Percentiles rank a stretch among this genome's conserved stretches.
Conservation (phyloP, 192 early-diverging fungal species). For the Backusella luteola region DNA sequence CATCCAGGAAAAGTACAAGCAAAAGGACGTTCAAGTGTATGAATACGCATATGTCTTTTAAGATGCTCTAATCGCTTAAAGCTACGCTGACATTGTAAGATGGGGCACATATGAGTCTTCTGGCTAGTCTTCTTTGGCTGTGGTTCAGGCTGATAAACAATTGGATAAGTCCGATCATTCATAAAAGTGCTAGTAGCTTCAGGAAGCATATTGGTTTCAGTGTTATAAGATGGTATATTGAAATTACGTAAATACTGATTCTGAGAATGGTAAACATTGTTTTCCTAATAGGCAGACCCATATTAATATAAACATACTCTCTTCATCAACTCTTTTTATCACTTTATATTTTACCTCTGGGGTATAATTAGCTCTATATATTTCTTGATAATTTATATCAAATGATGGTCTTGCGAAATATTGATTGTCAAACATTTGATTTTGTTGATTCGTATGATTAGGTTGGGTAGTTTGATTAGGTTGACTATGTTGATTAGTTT, state of each 20-base stretch:
- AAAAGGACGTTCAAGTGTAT: conserved; percentile 66
- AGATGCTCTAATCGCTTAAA: conserved; percentile 84
- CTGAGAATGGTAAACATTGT: not conserved
- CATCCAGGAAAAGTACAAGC: conserved; percentile 53
- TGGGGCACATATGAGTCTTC: conserved; percentile 30
- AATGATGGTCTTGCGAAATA: conserved; percentile 2
- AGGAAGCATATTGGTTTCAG: not conserved
- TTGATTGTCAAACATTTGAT: conserved; percentile 1
- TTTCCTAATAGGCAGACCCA: not conserved
- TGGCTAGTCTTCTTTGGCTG: not conserved
- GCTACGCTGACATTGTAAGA: conserved; percentile 41
- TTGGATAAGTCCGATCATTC: not conserved
- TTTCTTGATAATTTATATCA: conserved; percentile 1
- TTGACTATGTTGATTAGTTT: not conserved
- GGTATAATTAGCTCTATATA: conserved; percentile 4
- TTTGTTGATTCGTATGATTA: not conserved
- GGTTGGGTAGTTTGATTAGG: not conserved
- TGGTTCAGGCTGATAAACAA: not conserved
- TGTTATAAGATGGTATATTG: not conserved
- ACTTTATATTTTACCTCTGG: not conserved
- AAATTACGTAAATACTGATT: not conserved
- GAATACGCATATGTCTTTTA: conserved; percentile 71
- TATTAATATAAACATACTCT: not conserved
- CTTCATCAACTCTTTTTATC: not conserved
- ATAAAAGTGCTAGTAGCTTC: not conserved